Evolutionary conservation across 2,329 filamentous ascomycete species (phyloP), one percentile per base, ranked within the genome.

Genomic region (Apiospora pterosperma): DNA sequence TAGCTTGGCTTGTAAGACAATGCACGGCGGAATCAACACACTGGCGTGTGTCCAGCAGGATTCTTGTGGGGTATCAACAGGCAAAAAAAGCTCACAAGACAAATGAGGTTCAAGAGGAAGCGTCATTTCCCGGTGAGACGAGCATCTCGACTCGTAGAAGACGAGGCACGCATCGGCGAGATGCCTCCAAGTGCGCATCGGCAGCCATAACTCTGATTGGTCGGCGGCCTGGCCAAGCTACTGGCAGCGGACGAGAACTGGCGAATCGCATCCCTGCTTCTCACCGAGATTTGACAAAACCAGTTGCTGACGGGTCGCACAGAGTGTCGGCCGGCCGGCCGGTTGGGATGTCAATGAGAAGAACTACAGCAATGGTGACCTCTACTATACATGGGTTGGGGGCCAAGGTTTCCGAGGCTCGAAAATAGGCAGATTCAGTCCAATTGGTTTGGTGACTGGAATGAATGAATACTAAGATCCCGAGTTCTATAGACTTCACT

Each of bases 101-200:
- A 63, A 63, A 63, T 55, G 44, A 55, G 31, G 61, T 25, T 36
- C 31, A 39, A 63, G 61, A 55, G 41, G 61, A 63, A 63, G 61
- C 58, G 61, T 55, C 61, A 58, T 55, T 55, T 63, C 61, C 48
- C 44, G 42, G 61, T 63, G 44, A 63, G 61, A 63, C 61, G 61
- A 55, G 42, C 42, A 63, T 63, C 36, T 63, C 61, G 61, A 63
- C 61, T 55, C 61, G 61, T 63, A 36, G 44, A 38, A 36, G 48
- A 23, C 31, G 60, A 39, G 34, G 44, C 52, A 41, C 61, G 61
- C 61, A 63, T 36, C 61, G 41, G 61, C 61, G 42, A 63, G 34
- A 58, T 48, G 58, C 61, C 52, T 41, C 31, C 19, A 39, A 63
- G 42, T 63, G 42, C 44, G 41, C 31, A 55, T 58, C 42, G 42